Conservation (phyloP, 1,284 basidiomycete genomes). For the Blastosporella zonata region DNA sequence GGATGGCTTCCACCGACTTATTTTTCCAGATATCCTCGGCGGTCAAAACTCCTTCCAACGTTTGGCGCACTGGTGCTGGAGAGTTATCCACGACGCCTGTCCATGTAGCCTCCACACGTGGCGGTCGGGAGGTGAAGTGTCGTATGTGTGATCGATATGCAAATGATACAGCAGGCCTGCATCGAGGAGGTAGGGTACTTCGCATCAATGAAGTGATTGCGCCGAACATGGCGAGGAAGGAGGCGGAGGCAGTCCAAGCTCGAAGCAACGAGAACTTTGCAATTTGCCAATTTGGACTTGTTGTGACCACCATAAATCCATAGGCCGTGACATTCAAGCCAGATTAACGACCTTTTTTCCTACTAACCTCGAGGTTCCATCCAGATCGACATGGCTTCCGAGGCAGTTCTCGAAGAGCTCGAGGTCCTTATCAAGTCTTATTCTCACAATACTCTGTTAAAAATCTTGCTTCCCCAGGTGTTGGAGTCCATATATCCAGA, state of each 20-base stretch:
- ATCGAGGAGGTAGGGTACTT: conserved; percentile 6
- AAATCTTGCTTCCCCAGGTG: conserved; percentile 50
- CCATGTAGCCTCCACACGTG: conserved; percentile 3
- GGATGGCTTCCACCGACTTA: conserved; percentile 28
- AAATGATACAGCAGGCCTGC: conserved; percentile 2
- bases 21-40: conserved; percentile 38
- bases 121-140: conserved; percentile 1
- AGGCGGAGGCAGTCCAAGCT: background rate
- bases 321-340: background rate
- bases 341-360: no score
- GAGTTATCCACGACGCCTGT: background rate
- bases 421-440: conserved; percentile 54
- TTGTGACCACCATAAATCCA: conserved; percentile 5
- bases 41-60: no score
- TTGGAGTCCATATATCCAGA: conserved; percentile 95
- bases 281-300: conserved; percentile 14
- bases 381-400: conserved; percentile 47
- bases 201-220: conserved; percentile 14
- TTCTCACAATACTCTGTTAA: conserved; percentile 9
- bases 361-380: background rate
- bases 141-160: conserved; percentile 10
- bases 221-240: conserved; percentile 7
- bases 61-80: background rate
- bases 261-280: background rate
- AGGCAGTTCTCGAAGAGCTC: conserved; percentile 77